Evolutionary conservation across 768 basidiomycete genomes (phyloP), one percentile per base, ranked within the genome.

Genomic region (Rhizopogon salebrosus): DNA sequence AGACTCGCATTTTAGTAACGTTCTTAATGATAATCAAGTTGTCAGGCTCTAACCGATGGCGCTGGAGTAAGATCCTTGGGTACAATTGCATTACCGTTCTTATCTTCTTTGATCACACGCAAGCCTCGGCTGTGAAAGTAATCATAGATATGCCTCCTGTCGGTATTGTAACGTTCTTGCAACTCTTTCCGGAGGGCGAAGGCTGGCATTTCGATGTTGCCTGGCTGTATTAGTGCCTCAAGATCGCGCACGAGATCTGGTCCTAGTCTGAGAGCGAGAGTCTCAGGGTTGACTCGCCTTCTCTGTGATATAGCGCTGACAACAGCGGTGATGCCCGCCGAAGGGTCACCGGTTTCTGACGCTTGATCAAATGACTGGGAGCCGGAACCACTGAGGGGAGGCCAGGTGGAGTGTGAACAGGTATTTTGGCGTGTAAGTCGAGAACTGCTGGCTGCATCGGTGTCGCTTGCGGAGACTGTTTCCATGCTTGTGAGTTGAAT

Each of bases 141-240:
- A 67, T 89, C 87, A 62, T 89, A 89, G 57, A 89, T 82, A 59
- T 87, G 86, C 58, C 87, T 72, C 57, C 87, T 74, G 64, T 89
- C 86, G 53, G 87, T 83, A 54, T 72, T 74, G 64, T 85, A 86
- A 41, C 83, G 79, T 62, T 82, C 78, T 67, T 89, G 87, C 31
- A 89, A 79, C 54, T 82, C 83, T 57, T 83, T 84, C 52, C 87
- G 78, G 49, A 83, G 72, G 7, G 80, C 75, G 60, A 88, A 90
- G 9, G 82, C 78, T 6, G 87, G 87, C 87, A 90, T 90, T 62
- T 87, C 85, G 24, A 64, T 70, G 39, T 80, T 82, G 38, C 87
- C 87, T 9, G 85, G 82, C 46, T 75, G 66, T 40, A 90, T 84
- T 52, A 80, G 71, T n/a, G 79, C 80, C 60, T 89, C 84, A 72